phyloP scores from a whole-genome alignment of 805 yeast genomes.

The Ogataea trehalophila region DNA sequence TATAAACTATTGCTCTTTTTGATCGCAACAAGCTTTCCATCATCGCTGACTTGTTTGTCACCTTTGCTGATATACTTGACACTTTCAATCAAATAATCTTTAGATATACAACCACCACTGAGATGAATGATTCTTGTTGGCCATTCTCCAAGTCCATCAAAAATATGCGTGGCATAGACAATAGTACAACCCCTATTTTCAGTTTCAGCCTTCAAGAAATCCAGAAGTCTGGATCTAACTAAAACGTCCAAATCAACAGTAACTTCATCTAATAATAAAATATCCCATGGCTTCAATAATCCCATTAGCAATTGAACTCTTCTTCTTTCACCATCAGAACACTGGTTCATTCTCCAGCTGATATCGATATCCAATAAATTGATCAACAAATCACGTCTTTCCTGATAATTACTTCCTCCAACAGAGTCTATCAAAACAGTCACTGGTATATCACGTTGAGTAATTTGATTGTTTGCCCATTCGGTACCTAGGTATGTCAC shows the following conservation, averaged over 20 bases:
- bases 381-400: constrained; percentile 72
- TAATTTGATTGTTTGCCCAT: constrained; percentile 92
- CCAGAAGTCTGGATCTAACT: constrained; percentile 70
- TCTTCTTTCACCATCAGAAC: constrained; percentile 93
- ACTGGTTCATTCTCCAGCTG: constrained; percentile 85
- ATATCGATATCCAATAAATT: constrained; percentile 81
- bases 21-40: constrained; percentile 28
- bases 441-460: constrained; percentile 88
- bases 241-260: constrained; percentile 95
- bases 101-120: constrained; percentile 53
- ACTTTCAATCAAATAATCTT: constrained; percentile 32
- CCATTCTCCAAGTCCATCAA: constrained; percentile 92
- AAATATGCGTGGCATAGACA: constrained; percentile 92
- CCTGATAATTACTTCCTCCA: constrained; percentile 69
- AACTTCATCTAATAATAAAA: constrained; percentile 88
- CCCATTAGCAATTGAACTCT: constrained; percentile 96
- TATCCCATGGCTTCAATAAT: constrained; percentile 81
- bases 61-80: constrained; percentile 28
- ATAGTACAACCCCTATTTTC: constrained; percentile 64
- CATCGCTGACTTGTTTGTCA: constrained; percentile 11
- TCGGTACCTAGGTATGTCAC: constrained; percentile 89
- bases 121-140: constrained; percentile 81
- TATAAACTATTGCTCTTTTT: constrained; percentile 51
- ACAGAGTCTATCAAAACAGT: constrained; percentile 70
- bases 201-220: constrained; percentile 73